Evolutionary conservation across 2,329 filamentous ascomycete species (phyloP).

Genomic region (Penicillium sp.): DNA sequence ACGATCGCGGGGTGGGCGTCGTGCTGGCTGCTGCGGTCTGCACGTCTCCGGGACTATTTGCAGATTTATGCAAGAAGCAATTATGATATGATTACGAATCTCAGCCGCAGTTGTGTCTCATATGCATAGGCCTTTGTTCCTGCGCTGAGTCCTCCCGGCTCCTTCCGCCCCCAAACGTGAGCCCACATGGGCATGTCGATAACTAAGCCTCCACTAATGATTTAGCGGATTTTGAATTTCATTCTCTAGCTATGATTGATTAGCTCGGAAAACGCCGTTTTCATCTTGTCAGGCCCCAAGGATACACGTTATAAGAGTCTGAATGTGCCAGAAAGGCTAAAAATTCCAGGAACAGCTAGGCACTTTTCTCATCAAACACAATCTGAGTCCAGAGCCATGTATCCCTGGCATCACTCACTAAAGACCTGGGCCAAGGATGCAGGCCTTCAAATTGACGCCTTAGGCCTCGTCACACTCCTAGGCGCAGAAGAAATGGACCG

Average conservation of each 20-base stretch:
- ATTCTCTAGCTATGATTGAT: background rate
- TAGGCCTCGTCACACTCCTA: slow-evolving; percentile 12
- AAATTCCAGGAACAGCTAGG: background rate
- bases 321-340: background rate
- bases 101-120: background rate
- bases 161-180: background rate
- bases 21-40: background rate
- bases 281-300: background rate
- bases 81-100: background rate
- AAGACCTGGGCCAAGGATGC: slow-evolving; percentile 6
- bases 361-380: background rate
- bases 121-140: background rate
- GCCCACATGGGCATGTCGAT: background rate
- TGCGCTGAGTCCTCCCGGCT: background rate
- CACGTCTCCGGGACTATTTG: background rate
- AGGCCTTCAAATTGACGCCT: slow-evolving; percentile 10
- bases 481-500: slow-evolving; percentile 14
- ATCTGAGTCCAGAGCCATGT: background rate
- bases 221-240: background rate
- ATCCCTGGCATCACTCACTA: slow-evolving; percentile 7
- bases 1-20: background rate
- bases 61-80: background rate
- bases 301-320: background rate
- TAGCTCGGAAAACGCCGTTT: background rate
- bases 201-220: background rate